phyloP scores from a whole-genome alignment of 2,329 filamentous ascomycete species.

The Pseudogymnoascus sp. region DNA sequence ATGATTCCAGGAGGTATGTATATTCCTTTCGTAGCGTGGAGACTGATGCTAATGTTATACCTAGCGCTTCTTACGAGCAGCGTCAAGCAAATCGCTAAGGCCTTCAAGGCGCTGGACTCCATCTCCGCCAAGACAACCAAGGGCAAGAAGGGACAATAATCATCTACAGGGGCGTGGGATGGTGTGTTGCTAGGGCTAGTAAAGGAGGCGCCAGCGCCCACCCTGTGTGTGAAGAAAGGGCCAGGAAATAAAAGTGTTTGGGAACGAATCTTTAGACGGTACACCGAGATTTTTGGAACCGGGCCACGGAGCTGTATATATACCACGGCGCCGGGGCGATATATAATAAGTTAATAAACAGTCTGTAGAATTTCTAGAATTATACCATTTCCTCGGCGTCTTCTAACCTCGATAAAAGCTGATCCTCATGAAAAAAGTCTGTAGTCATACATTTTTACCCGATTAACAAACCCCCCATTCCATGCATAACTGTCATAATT shows the following conservation, averaged over 20 bases:
- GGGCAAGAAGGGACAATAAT: slow-evolving; percentile 6
- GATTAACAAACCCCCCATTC: not conserved
- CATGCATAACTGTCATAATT: not conserved
- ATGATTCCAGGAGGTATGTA: slow-evolving; percentile 46
- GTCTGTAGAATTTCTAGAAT: not conserved
- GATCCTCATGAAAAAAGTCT: not conserved
- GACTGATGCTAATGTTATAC: not conserved
- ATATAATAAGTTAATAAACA: not conserved
- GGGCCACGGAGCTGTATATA: not conserved
- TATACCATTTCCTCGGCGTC: not conserved
- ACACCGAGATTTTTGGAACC: not conserved
- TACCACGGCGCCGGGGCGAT: not conserved
- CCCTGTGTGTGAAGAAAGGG: not conserved
- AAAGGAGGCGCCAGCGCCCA: not conserved
- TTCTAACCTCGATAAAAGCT: not conserved
- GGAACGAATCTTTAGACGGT: not conserved
- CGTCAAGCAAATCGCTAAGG: slow-evolving; percentile 29
- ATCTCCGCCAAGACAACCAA: not conserved
- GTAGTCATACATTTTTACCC: not conserved
- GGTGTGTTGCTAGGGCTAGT: not conserved
- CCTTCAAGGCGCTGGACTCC: slow-evolving; percentile 30
- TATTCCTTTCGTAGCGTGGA: slow-evolving; percentile 15
- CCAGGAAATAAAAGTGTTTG: not conserved
- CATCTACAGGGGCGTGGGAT: not conserved
- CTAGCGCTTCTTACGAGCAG: slow-evolving; percentile 33